Percentiles rank a stretch among this genome's conserved stretches.
Evolutionary conservation across 306 rosid genomes (phyloP).

Genomic region (Inga leiocalycina): DNA sequence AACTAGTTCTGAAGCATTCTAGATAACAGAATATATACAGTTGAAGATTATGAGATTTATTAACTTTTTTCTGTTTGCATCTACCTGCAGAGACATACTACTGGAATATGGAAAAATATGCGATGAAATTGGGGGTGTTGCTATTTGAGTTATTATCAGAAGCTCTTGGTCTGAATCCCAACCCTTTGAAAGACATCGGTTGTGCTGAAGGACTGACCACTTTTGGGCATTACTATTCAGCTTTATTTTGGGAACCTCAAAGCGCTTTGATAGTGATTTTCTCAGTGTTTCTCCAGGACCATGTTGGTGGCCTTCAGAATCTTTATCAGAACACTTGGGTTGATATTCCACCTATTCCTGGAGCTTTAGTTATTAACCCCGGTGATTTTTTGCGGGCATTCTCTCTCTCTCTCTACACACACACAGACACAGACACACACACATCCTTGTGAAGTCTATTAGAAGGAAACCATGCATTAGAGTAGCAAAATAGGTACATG

Average conservation of each 20-base stretch:
- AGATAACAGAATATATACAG: background rate
- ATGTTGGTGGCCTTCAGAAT: constrained; percentile 42
- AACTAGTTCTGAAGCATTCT: background rate
- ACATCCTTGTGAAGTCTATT: too few species aligned
- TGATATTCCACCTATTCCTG: constrained; percentile 30
- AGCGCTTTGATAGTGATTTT: constrained; percentile 35
- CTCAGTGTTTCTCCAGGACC: constrained; percentile 42
- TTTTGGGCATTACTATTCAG: constrained; percentile 38
- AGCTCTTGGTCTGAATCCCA: constrained; percentile 39
- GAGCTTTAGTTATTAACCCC: constrained; percentile 35
- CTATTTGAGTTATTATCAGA: constrained; percentile 37
- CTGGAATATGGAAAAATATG: constrained; percentile 35
- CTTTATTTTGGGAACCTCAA: constrained; percentile 33
- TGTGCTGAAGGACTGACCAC: constrained; percentile 20
- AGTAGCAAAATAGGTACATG: too few species aligned
- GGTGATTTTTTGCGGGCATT: constrained; percentile 43
- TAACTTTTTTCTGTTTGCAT: background rate
- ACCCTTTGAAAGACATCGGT: constrained; percentile 29
- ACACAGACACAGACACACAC: too few species aligned
- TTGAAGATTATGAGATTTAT: background rate
- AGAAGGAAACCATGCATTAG: too few species aligned
- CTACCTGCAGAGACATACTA: constrained; percentile 37
- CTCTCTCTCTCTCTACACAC: too few species aligned
- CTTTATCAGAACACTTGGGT: constrained; percentile 26
- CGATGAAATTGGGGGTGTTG: constrained; percentile 27